A percentile compares a stretch with the other conserved stretches of the same genome.
phyloP scores from a whole-genome alignment of 1,139 yeast genomes.

The Pichia sp. region DNA sequence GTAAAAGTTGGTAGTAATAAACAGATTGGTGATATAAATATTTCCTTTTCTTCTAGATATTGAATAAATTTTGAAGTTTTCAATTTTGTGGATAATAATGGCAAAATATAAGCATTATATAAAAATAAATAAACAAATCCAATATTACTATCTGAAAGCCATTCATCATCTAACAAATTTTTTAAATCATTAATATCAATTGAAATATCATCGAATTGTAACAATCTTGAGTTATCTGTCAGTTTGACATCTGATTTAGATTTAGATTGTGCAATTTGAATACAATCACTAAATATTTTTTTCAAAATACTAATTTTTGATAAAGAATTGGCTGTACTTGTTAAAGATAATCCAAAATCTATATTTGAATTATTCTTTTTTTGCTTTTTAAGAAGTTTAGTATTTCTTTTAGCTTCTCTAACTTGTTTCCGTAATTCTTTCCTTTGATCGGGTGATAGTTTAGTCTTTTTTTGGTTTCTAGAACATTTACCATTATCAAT shows the following conservation, averaged over 20 bases:
- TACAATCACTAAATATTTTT: conserved; percentile 9
- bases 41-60: conserved; percentile 3
- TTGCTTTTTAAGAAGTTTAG: conserved; percentile 1
- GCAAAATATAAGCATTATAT: conserved; percentile 31
- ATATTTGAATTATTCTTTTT: neutral
- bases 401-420: conserved; percentile 6
- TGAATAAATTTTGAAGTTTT: conserved; percentile 18
- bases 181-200: conserved; percentile 41
- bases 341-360: neutral
- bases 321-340: neutral
- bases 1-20: conserved; percentile 30
- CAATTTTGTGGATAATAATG: conserved; percentile 22
- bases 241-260: conserved; percentile 17
- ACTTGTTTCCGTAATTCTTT: conserved; percentile 8
- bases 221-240: conserved; percentile 42
- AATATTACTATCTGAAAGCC: conserved; percentile 70
- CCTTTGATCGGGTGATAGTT: conserved; percentile 6
- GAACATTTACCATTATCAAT: too few relatives aligned
- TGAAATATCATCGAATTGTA: conserved; percentile 40
- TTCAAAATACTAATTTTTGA: conserved; percentile 16
- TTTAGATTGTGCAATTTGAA: neutral
- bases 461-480: neutral
- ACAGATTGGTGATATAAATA: conserved; percentile 19
- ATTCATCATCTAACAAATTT: conserved; percentile 47
- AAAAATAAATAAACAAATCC: conserved; percentile 57